phyloP scores from a whole-genome alignment of 2,329 filamentous ascomycete species.

The Hypoxylon sp. region DNA sequence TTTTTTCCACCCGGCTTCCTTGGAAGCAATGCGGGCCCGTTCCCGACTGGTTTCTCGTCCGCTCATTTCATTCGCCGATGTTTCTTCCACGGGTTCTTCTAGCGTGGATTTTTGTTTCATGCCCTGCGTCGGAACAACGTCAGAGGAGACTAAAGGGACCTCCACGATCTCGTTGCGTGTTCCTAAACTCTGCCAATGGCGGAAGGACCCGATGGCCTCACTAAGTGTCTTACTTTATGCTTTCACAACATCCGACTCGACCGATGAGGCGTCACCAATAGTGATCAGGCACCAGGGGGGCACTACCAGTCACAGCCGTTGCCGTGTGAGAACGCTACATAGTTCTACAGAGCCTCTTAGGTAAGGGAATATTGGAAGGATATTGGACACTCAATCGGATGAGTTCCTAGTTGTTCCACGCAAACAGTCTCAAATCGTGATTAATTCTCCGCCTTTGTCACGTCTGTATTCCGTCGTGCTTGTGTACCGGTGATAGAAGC shows the following conservation, averaged over 20 bases:
- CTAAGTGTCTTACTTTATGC: conserved; percentile 37
- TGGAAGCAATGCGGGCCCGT: conserved; percentile 34
- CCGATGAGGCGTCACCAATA: conserved; percentile 45
- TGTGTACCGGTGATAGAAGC: conserved; percentile 30
- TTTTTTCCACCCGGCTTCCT: conserved; percentile 41
- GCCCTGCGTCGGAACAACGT: conserved; percentile 36
- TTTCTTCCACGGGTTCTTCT: conserved; percentile 39
- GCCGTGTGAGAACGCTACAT: conserved; percentile 40
- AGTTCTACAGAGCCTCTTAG: conserved; percentile 31
- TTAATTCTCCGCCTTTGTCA: conserved; percentile 46
- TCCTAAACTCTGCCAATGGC: conserved; percentile 48
- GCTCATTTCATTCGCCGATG: conserved; percentile 38
- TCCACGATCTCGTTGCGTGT: conserved; percentile 40
- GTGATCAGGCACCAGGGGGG: conserved; percentile 46
- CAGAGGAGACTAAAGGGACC: conserved; percentile 19
- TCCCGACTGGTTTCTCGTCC: conserved; percentile 36
- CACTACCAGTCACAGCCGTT: conserved; percentile 42
- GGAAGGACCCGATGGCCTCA: conserved; percentile 49
- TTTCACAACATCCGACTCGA: conserved; percentile 46
- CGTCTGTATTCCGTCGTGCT: conserved; percentile 31
- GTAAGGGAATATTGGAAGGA: conserved; percentile 25
- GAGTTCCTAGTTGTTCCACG: conserved; percentile 41
- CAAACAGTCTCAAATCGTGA: conserved; percentile 46
- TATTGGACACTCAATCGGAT: conserved; percentile 40
- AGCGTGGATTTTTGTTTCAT: conserved; percentile 44